These are phyloP conservation scores for Phytopythium oedochilum DNA, from an alignment of 352 stramenopile species.

Conservation along the genomic window DNA sequence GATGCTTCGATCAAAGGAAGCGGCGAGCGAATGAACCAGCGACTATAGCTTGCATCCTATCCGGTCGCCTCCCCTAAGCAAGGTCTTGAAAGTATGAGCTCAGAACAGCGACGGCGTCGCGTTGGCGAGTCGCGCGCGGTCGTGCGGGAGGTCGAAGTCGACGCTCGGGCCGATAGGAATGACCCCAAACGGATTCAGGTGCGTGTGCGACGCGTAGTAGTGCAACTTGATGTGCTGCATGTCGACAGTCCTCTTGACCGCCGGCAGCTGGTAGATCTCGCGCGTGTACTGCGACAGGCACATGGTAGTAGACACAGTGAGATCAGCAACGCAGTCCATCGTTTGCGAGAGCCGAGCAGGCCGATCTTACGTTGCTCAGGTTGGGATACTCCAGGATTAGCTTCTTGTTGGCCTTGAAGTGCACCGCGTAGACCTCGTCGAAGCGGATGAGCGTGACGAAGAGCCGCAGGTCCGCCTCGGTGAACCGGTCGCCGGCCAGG, in stretches of 20 bases:
- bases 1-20: not conserved
- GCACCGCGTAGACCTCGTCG: constrained; percentile 79
- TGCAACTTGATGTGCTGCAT: constrained; percentile 97
- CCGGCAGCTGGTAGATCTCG: constrained; percentile 92
- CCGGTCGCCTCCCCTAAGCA: no score
- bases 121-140: constrained; percentile 54
- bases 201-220: constrained; percentile 95
- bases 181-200: constrained; percentile 93
- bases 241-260: constrained; percentile 84
- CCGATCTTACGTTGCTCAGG: constrained; percentile 37
- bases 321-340: no score
- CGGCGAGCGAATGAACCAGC: no score
- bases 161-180: constrained; percentile 77
- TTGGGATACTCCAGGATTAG: constrained; percentile 86
- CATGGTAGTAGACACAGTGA: no score
- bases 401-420: constrained; percentile 89
- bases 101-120: constrained; percentile 19
- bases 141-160: constrained; percentile 48
- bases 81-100: no score
- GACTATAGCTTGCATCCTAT: no score
- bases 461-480: constrained; percentile 73
- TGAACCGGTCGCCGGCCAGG: constrained; percentile 57
- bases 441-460: constrained; percentile 80
- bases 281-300: constrained; percentile 34
- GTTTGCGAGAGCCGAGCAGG: not conserved